A percentile compares a stretch with the other conserved stretches of the same genome.
Evolutionary conservation across 306 rosid genomes (phyloP).

Genomic region (Medicago lupulina): DNA sequence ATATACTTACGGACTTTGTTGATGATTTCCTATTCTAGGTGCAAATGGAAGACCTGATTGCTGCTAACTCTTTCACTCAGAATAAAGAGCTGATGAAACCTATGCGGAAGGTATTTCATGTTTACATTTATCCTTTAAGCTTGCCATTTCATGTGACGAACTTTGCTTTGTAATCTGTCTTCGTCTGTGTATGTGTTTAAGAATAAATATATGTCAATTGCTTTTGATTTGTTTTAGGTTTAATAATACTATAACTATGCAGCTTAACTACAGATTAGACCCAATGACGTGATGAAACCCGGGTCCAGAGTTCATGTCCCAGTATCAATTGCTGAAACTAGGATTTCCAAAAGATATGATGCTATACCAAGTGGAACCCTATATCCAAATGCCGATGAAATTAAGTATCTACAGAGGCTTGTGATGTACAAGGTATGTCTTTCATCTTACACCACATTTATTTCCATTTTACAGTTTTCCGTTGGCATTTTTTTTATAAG

Average conservation of each 20-base stretch:
- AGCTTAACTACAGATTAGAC: slow-evolving; percentile 76
- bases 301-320: slow-evolving; percentile 71
- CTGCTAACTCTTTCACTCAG: slow-evolving; percentile 39
- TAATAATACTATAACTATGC: slow-evolving; percentile 52
- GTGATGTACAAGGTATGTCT: slow-evolving; percentile 81
- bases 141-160: slow-evolving; percentile 27
- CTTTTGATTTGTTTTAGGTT: slow-evolving; percentile 40
- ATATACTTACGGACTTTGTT: slow-evolving; percentile 19
- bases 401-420: slow-evolving; percentile 88
- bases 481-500: background rate
- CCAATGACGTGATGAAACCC: slow-evolving; percentile 68
- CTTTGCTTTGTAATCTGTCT: slow-evolving; percentile 8
- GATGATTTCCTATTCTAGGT: slow-evolving; percentile 57
- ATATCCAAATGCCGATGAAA: slow-evolving; percentile 95
- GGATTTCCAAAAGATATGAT: slow-evolving; percentile 84
- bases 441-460: slow-evolving; percentile 22
- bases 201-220: slow-evolving; percentile 20
- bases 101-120: slow-evolving; percentile 62
- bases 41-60: slow-evolving; percentile 54
- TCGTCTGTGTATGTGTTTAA: background rate
- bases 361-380: slow-evolving; percentile 92
- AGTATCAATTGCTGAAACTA: slow-evolving; percentile 82
- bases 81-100: slow-evolving; percentile 50
- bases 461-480: slow-evolving; percentile 39
- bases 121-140: slow-evolving; percentile 26